Base-by-base conservation (phyloP, 768 basidiomycete genomes). In the Amylocystis lapponica region DNA sequence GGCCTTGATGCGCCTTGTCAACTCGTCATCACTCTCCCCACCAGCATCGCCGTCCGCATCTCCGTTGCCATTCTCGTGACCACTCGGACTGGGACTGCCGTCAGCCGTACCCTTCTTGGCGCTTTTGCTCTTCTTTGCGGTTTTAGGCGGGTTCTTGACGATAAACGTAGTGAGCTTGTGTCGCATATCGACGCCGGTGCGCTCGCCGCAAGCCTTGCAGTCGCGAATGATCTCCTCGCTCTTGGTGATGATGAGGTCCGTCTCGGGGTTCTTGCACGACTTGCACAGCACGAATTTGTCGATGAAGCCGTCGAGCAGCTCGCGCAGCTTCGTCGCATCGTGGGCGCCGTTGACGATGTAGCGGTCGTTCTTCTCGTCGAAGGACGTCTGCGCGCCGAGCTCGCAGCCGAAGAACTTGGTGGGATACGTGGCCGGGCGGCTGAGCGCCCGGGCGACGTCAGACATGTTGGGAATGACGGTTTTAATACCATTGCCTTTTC, bases 331-430 rank as follows among this genome's bases (percentile, higher is more conserved):
- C 33, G 79, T 70, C 31, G 91, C 84, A 51, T 96, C 82, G 61
- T 99, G 96, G 21, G 91, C 91, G 36, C 96, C 96, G 56, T 98
- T 98, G 66, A 98, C 95, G 52, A 99, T 97, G 71, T 95, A 99
- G 36, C 95, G 79, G 54, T 99, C 96, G 58, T 90, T 90, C 67
- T 91, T 93, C 65, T 95, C 91, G 65, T 97, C 92, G 61, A 90
- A 84, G 17, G 93, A 86, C 26, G 93, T 95, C 67, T 98, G 95
- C 26, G 96, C 96, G 50, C 96, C 96, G 45, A 98, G 84, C 66
- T 99, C 96, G 64, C 89, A 93, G 25, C 96, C 96, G 58, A 99
- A 98, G 75, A 94, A 99, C 68, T 99, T 99, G 66, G 95, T 97
- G 49, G 95, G 86, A 64, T 98, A 96, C 32, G 93, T 79, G 21